Conservation (phyloP, 2,329 filamentous ascomycete species). For the Colletotrichum navitas region DNA sequence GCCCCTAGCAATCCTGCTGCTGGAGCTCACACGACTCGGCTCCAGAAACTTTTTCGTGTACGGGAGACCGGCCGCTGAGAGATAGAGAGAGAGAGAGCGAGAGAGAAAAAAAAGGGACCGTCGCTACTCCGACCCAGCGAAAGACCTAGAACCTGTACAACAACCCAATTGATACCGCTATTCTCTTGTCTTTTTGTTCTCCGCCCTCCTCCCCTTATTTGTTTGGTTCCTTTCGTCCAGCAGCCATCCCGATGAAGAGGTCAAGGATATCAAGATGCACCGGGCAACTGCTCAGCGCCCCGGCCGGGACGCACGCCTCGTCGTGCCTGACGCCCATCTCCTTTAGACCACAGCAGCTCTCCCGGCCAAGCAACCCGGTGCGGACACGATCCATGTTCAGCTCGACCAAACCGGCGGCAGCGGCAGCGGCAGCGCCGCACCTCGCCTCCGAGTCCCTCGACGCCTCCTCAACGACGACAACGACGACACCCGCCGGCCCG, state of each 20-base stretch:
- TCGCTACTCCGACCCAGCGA: slow-evolving; percentile 46
- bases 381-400: slow-evolving; percentile 29
- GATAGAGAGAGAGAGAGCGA: slow-evolving; percentile 5
- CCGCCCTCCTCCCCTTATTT: neutral
- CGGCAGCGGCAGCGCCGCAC: slow-evolving; percentile 15
- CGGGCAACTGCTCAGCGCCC: slow-evolving; percentile 56
- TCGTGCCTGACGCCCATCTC: slow-evolving; percentile 39
- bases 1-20: slow-evolving; percentile 24
- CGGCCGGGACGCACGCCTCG: slow-evolving; percentile 42
- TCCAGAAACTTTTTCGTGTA: slow-evolving; percentile 54
- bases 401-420: neutral
- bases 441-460: slow-evolving; percentile 6
- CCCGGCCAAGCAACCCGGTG: slow-evolving; percentile 20
- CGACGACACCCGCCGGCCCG: slow-evolving; percentile 51
- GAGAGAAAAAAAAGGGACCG: slow-evolving; percentile 14
- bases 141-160: slow-evolving; percentile 48
- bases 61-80: slow-evolving; percentile 37
- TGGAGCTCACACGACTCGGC: slow-evolving; percentile 52
- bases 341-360: slow-evolving; percentile 38
- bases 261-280: slow-evolving; percentile 57
- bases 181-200: slow-evolving; percentile 17
- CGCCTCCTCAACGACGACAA: slow-evolving; percentile 47
- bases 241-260: slow-evolving; percentile 54
- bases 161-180: slow-evolving; percentile 25
- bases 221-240: neutral